Conservation (phyloP, 495 filamentous ascomycete species). For the Pyrenula aspistea region DNA sequence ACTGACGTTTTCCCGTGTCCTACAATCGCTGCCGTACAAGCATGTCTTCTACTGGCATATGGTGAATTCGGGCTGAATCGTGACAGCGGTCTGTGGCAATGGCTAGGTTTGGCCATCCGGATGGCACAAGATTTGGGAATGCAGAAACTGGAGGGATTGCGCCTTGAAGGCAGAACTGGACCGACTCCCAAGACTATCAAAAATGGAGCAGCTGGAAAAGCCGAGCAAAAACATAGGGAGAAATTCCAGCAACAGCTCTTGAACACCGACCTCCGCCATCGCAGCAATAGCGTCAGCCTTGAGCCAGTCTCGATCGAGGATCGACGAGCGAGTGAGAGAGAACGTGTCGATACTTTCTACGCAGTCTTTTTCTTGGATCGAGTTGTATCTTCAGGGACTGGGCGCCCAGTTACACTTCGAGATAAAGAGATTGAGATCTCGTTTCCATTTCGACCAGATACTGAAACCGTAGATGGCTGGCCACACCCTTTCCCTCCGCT, state of each 20-base stretch:
- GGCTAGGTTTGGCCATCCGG: slow-evolving; percentile 69
- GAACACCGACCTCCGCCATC: not conserved
- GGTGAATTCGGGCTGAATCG: slow-evolving; percentile 76
- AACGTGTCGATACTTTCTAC: slow-evolving; percentile 76
- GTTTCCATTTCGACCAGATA: slow-evolving; percentile 54
- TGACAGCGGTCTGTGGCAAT: slow-evolving; percentile 86
- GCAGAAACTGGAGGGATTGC: slow-evolving; percentile 64
- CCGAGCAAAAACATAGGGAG: slow-evolving; percentile 30
- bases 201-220: slow-evolving; percentile 29
- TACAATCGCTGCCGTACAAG: slow-evolving; percentile 66
- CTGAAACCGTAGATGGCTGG: slow-evolving; percentile 44
- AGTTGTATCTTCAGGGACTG: slow-evolving; percentile 75
- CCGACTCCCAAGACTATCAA: slow-evolving; percentile 40
- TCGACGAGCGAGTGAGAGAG: slow-evolving; percentile 48
- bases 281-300: slow-evolving; percentile 8
- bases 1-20: slow-evolving; percentile 70
- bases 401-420: slow-evolving; percentile 64
- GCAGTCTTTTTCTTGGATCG: slow-evolving; percentile 76
- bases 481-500: slow-evolving; percentile 67
- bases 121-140: slow-evolving; percentile 80
- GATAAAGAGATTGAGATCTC: slow-evolving; percentile 72
- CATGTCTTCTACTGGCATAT: slow-evolving; percentile 70
- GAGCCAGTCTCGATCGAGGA: slow-evolving; percentile 21
- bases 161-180: slow-evolving; percentile 47
- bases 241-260: slow-evolving; percentile 18